These are phyloP conservation scores for Amesomyces nigricolor DNA, from an alignment of 2,329 filamentous ascomycete genomes.

Conservation along the genomic window DNA sequence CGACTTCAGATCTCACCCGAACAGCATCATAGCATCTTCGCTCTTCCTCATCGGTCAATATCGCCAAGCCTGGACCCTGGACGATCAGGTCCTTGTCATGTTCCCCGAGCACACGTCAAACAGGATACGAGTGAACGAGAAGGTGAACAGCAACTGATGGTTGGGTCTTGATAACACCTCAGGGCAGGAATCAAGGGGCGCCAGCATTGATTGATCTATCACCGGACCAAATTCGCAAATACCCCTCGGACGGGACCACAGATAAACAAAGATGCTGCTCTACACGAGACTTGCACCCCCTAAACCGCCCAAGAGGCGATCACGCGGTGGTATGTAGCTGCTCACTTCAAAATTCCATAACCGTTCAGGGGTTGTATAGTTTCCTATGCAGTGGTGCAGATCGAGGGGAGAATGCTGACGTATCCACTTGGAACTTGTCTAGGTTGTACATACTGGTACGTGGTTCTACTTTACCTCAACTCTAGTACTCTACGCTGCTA, in stretches of 20 bases:
- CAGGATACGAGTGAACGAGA: too few species aligned
- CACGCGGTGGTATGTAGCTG: slow-evolving; percentile 49
- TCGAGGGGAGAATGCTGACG: slow-evolving; percentile 4
- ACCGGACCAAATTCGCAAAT: background rate
- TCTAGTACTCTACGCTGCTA: slow-evolving; percentile 1
- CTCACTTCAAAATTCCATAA: background rate
- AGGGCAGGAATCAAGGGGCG: too few species aligned
- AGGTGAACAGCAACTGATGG: too few species aligned
- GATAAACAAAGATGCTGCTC: slow-evolving; percentile 43
- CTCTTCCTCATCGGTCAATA: too few species aligned
- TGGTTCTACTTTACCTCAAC: slow-evolving; percentile 17
- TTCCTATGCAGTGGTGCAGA: too few species aligned
- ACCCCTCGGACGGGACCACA: background rate
- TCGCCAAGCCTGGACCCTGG: too few species aligned
- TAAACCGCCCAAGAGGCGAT: slow-evolving; percentile 55
- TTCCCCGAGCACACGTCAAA: too few species aligned
- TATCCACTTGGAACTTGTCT: slow-evolving; percentile 12
- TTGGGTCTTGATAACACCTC: too few species aligned
- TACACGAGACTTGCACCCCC: slow-evolving; percentile 53
- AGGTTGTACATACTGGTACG: slow-evolving; percentile 52
- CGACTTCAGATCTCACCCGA: too few species aligned
- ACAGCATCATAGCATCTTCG: too few species aligned
- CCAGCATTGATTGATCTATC: background rate
- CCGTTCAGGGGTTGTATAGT: background rate
- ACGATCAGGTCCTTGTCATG: too few species aligned